Evolutionary conservation across 2,329 filamentous ascomycete species (phyloP).

Genomic region (Pseudogymnoascus sp.): DNA sequence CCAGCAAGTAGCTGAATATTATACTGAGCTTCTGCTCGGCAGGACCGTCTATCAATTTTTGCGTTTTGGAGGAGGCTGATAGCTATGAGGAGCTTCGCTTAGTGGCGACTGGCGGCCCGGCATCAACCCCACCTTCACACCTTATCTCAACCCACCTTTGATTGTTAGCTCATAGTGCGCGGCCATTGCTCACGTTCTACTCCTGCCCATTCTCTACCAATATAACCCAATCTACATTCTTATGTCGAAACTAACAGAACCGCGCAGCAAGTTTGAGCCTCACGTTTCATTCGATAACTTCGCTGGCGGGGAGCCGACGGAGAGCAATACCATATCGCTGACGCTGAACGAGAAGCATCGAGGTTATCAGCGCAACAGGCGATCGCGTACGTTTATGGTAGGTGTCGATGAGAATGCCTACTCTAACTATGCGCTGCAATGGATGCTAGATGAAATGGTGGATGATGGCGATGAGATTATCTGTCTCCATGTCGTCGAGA

Average conservation of each 20-base stretch:
- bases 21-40: background rate
- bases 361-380: conserved; percentile 58
- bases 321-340: conserved; percentile 49
- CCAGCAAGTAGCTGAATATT: background rate
- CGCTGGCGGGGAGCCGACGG: conserved; percentile 54
- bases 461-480: conserved; percentile 70
- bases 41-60: background rate
- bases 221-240: background rate
- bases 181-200: background rate
- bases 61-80: conserved; percentile 17
- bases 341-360: conserved; percentile 64
- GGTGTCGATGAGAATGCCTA: conserved; percentile 68
- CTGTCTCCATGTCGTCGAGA: conserved; percentile 62
- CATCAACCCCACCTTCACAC: conserved; percentile 3
- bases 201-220: background rate
- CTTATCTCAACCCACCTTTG: conserved; percentile 9
- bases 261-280: conserved; percentile 47
- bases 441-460: conserved; percentile 67
- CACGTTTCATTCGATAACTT: conserved; percentile 71
- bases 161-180: conserved; percentile 6
- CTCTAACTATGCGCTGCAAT: conserved; percentile 64
- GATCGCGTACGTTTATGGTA: conserved; percentile 62
- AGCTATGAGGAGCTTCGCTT: conserved; percentile 11
- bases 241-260: conserved; percentile 12
- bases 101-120: background rate